phyloP scores from a whole-genome alignment of 2,329 filamentous ascomycete genomes.

The Colletotrichum cuscutae region DNA sequence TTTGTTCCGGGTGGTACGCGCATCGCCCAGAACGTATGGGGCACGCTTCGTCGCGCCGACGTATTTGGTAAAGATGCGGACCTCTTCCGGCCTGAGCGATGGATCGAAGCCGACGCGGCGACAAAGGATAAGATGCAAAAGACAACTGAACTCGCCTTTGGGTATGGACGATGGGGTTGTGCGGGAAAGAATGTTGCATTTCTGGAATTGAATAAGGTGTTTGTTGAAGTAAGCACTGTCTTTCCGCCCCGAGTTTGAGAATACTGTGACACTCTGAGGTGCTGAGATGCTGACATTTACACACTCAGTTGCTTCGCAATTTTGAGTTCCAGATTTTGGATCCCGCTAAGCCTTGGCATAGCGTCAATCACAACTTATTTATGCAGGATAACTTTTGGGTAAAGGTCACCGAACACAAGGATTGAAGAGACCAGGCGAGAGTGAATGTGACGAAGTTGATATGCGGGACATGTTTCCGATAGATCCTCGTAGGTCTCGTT shows the following conservation, averaged over 20 bases:
- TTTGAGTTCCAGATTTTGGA: conserved; percentile 41
- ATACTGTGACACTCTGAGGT: no score
- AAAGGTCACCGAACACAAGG: conserved; percentile 30
- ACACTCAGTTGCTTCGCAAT: conserved; percentile 39
- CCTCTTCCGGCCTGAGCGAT: conserved; percentile 59
- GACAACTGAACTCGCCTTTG: conserved; percentile 49
- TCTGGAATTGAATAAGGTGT: conserved; percentile 55
- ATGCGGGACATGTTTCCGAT: no score
- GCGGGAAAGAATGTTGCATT: conserved; percentile 51
- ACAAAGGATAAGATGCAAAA: conserved; percentile 35
- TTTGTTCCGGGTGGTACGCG: conserved; percentile 44
- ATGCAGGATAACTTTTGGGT: conserved; percentile 41
- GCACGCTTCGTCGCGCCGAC: conserved; percentile 48
- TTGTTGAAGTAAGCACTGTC: conserved; percentile 50
- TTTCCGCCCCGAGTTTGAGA: background rate
- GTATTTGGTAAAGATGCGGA: conserved; percentile 52
- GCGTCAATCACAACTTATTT: conserved; percentile 42
- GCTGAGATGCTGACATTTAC: background rate
- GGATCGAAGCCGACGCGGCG: conserved; percentile 50
- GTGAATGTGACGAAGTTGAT: no score
- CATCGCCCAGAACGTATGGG: conserved; percentile 49
- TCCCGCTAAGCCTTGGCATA: conserved; percentile 43
- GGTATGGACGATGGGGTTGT: conserved; percentile 44
- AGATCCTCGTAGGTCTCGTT: no score
- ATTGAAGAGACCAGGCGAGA: no score